Evolutionary conservation across 2,329 filamentous ascomycete species (phyloP).

Genomic region (Cladophialophora carrionii): DNA sequence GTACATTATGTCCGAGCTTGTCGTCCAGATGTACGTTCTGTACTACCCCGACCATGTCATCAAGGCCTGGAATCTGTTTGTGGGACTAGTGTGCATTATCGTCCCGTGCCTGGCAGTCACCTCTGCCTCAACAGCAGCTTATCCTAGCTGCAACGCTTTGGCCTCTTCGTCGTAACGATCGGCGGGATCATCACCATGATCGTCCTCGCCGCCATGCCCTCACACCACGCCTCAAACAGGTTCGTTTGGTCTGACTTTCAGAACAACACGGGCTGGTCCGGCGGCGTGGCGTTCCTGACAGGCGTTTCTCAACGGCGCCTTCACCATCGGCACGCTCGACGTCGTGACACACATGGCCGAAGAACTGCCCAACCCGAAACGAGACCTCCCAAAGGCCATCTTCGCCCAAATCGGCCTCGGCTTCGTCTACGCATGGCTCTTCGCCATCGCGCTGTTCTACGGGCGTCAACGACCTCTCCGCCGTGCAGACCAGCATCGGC

Average conservation of each 20-base stretch:
- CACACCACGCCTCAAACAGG: conserved; percentile 50
- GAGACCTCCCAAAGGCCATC: conserved; percentile 48
- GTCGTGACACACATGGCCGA: conserved; percentile 66
- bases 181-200: conserved; percentile 54
- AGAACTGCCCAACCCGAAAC: conserved; percentile 66
- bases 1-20: conserved; percentile 60
- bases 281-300: conserved; percentile 65
- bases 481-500: conserved; percentile 50
- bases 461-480: conserved; percentile 51
- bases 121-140: conserved; percentile 44
- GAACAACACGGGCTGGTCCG: conserved; percentile 48
- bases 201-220: conserved; percentile 40
- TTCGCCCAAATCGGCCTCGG: conserved; percentile 39
- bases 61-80: conserved; percentile 48
- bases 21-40: conserved; percentile 63
- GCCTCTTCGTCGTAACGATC: conserved; percentile 55
- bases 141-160: conserved; percentile 36
- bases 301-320: conserved; percentile 73
- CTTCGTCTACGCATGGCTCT: conserved; percentile 46
- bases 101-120: conserved; percentile 52
- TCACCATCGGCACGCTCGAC: conserved; percentile 68
- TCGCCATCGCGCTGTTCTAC: conserved; percentile 57
- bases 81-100: conserved; percentile 53
- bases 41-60: conserved; percentile 55
- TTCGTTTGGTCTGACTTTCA: conserved; percentile 63